Percentiles rank a stretch among this genome's conserved stretches.
These are phyloP conservation scores for Pterulicium gracile DNA, from an alignment of 1,284 basidiomycete genomes.

Conservation along the genomic window DNA sequence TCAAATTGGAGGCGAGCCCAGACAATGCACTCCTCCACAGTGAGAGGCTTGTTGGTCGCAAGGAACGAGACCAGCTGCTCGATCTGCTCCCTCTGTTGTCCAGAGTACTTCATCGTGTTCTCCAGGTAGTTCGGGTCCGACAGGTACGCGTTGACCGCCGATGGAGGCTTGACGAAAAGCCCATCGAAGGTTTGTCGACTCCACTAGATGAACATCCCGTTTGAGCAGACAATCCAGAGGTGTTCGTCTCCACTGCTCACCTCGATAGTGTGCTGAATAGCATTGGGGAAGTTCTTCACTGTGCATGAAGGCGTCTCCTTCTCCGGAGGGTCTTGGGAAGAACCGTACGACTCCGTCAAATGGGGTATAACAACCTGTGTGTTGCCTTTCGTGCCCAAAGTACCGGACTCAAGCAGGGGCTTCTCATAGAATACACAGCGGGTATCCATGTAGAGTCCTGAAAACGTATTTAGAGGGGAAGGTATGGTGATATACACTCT, in stretches of 20 bases:
- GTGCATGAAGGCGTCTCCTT: constrained; percentile 98
- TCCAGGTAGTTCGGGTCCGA: constrained; percentile 96
- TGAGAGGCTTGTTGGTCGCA: constrained; percentile 86
- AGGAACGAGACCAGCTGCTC: constrained; percentile 88
- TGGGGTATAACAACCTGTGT: constrained; percentile 94
- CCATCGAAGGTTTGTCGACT: constrained; percentile 89
- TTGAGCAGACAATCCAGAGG: constrained; percentile 3
- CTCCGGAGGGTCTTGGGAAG: constrained; percentile 98
- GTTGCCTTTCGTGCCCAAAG: constrained; percentile 98
- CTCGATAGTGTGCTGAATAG: constrained; percentile 98
- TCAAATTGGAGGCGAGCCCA: constrained; percentile 98
- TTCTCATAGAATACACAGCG: constrained; percentile 98
- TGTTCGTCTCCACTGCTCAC: no score
- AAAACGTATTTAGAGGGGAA: no score
- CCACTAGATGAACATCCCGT: constrained; percentile 52
- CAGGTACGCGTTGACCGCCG: constrained; percentile 94
- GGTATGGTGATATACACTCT: constrained; percentile 2
- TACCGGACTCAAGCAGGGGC: constrained; percentile 94
- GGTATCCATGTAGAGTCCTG: constrained; percentile 97
- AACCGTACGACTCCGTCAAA: constrained; percentile 95
- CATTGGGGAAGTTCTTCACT: constrained; percentile 99
- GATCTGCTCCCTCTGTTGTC: constrained; percentile 85
- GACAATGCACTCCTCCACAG: constrained; percentile 94
- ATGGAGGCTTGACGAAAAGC: constrained; percentile 88
- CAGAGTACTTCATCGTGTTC: constrained; percentile 81